Conservation (phyloP, 2,329 filamentous ascomycete genomes). For the Rhinocladiella mackenziei region DNA sequence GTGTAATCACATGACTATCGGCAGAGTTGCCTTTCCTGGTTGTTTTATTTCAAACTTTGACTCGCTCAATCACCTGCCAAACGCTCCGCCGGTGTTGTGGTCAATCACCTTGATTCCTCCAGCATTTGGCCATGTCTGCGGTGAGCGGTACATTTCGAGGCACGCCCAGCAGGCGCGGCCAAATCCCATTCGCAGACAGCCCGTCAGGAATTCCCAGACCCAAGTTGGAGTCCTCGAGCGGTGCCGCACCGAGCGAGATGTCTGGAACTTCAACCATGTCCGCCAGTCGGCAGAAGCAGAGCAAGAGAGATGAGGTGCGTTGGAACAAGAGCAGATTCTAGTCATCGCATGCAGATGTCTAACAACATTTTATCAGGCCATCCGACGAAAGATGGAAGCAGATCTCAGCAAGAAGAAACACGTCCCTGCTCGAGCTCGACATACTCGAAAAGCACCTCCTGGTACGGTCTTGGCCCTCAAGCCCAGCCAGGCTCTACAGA, state of each 20-base stretch:
- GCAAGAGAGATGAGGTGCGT: constrained; percentile 94
- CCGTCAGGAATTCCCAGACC: constrained; percentile 61
- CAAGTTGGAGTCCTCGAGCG: constrained; percentile 50
- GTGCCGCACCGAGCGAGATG: constrained; percentile 48
- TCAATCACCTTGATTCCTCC: neutral
- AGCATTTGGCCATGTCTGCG: constrained; percentile 22
- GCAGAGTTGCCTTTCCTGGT: no score
- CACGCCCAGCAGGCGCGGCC: constrained; percentile 52
- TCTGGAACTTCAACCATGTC: constrained; percentile 67
- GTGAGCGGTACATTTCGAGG: constrained; percentile 53
- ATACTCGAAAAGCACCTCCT: constrained; percentile 87
- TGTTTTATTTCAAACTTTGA: no score
- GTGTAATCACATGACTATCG: no score
- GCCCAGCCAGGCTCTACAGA: constrained; percentile 92
- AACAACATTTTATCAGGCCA: constrained; percentile 59
- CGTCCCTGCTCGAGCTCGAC: constrained; percentile 69
- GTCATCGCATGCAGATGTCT: constrained; percentile 25
- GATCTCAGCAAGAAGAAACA: constrained; percentile 98
- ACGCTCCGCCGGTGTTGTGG: constrained; percentile 1
- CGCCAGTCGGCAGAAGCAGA: constrained; percentile 92
- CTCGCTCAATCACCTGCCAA: constrained; percentile 1
- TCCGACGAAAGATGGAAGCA: constrained; percentile 92
- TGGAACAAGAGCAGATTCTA: constrained; percentile 10
- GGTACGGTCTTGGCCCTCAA: constrained; percentile 94
- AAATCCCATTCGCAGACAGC: constrained; percentile 53